Base-by-base conservation (phyloP, 2,329 filamentous ascomycete species). In the Trichoderma pleuroti region DNA sequence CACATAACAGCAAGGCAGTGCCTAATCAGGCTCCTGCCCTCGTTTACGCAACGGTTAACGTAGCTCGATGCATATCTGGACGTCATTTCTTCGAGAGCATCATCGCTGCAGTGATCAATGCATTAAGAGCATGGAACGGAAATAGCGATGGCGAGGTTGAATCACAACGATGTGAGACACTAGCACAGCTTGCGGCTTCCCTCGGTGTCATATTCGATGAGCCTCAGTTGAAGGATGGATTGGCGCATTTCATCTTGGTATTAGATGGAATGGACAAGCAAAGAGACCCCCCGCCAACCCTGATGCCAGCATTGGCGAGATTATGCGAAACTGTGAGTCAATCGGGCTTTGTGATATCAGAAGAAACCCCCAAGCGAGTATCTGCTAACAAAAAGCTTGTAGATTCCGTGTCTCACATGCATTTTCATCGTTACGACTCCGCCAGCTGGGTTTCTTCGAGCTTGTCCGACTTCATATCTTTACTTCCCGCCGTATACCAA, bases 211-310 rank as follows among this genome's bases (percentile, higher is more conserved):
- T 93, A 80, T 80, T 94, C 59, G 81, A 85, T 64, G 84, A 85
- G 72, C 75, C 76, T 14, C 71, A 76, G 8, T 75, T 75, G 9
- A 80, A 78, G 9, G 79, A 80, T 49, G 74, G 77, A 24, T 75
- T 77, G 60, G 84, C 83, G 74, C 89, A 91, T 73, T 94, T 97
- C 75, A 90, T 95, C 10, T 81, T 98, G 71, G 92, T 98, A 12
- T 86, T 98, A 73, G 96, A 98, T 82, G 93, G 90, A 12, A 91
- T 98, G 70, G 95, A 98, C 79, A 88, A 86, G 73, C 92, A 97
- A 79, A 86, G 91, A 76, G 95, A 98, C 77, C 89, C 92, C 7
- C 89, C 92, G 7, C 86, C 89, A 3, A 97, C 93, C 1, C 82
- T 98, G 16, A 82, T 97, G 5, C 90, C 94, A 36, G 94, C 93